Base-by-base conservation (phyloP, 345 rosid species). In the Euphorbia lathyris region DNA sequence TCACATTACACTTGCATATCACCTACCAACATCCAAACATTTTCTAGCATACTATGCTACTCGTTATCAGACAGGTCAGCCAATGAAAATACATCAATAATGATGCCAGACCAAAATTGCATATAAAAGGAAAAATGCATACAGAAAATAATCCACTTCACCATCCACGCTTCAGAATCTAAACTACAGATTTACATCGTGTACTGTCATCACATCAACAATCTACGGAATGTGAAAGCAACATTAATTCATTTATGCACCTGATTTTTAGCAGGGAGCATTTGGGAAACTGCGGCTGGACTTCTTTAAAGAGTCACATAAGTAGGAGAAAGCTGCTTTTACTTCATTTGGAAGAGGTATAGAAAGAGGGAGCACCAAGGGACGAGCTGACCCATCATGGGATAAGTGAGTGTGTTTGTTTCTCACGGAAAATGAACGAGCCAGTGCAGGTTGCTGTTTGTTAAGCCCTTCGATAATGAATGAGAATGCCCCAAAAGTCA, bases 401-500 rank as follows among this genome's bases (percentile, higher is more conserved):
- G 4, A 7, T 9, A 52, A 11, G 22, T n/a, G n/a, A n/a, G n/a
- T n/a, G n/a, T 19, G 73, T 66, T 63, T 83, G 75, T 67, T 82
- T 70, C 74, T 75, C 53, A 14, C 22, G n/a, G 83, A 67, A 67
- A 78, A 65, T 14, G 93, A 69, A 74, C 84, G 89, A 68, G 97
- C 97, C 68, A 94, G 63, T 25, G 97, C 97, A 42, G 91, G 81
- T 75, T 86, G 93, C 77, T 85, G 86, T 80, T 84, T 88, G 90
- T 90, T 92, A 51, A 92, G 78, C 70, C 92, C 88, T 69, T 92
- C 97, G 0, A 87, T 67, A 59, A 95, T 77, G 57, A 84, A 90
- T 1, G 99, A 92, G 78, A 90, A 92, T 45, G 92, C 96, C 67
- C 97, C 99, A 68, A 90, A 84, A 23, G 94, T 85, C 30, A 95